A percentile compares a stretch with the other conserved stretches of the same genome.
phyloP scores from a whole-genome alignment of 768 basidiomycete species.

The Amanita muscaria region DNA sequence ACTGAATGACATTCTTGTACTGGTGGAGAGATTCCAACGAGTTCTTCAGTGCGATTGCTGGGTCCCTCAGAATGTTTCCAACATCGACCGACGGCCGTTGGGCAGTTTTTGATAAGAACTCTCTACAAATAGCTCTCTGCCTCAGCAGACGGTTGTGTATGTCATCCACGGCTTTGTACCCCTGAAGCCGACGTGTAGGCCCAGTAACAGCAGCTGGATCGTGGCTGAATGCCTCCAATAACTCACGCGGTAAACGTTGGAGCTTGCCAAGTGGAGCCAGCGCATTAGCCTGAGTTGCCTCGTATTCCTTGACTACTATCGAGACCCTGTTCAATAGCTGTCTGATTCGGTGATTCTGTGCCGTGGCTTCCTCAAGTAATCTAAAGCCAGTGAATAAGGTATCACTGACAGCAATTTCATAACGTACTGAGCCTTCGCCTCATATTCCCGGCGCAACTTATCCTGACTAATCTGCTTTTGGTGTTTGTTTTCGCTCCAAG shows the following conservation, averaged over 20 bases:
- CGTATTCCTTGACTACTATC: conserved; percentile 54
- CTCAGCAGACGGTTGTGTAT: conserved; percentile 53
- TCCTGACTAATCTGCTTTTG: conserved; percentile 3
- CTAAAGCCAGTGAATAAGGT: conserved; percentile 25
- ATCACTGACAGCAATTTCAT: conserved; percentile 2
- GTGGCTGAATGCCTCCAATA: conserved; percentile 66
- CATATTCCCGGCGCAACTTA: conserved; percentile 46
- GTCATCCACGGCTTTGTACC: conserved; percentile 73
- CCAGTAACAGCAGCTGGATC: conserved; percentile 73
- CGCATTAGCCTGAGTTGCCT: conserved; percentile 45
- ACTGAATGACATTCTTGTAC: conserved; percentile 34
- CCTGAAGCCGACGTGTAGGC: conserved; percentile 46
- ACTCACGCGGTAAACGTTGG: conserved; percentile 46
- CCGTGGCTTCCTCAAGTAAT: conserved; percentile 46
- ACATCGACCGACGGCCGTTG: conserved; percentile 14
- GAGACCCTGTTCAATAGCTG: conserved; percentile 63
- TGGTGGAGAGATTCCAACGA: conserved; percentile 42
- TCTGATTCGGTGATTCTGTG: conserved; percentile 60
- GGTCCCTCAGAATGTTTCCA: conserved; percentile 42
- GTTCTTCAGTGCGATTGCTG: conserved; percentile 40
- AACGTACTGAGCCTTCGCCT: conserved; percentile 45
- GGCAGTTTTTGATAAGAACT: conserved; percentile 31
- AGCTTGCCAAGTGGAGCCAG: conserved; percentile 34
- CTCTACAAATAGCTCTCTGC: conserved; percentile 46
- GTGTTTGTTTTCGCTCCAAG: conserved; percentile 5